Evolutionary conservation across 371 early-diverging fungal species (phyloP).

Genomic region (Syncephalastrum monosporum): DNA sequence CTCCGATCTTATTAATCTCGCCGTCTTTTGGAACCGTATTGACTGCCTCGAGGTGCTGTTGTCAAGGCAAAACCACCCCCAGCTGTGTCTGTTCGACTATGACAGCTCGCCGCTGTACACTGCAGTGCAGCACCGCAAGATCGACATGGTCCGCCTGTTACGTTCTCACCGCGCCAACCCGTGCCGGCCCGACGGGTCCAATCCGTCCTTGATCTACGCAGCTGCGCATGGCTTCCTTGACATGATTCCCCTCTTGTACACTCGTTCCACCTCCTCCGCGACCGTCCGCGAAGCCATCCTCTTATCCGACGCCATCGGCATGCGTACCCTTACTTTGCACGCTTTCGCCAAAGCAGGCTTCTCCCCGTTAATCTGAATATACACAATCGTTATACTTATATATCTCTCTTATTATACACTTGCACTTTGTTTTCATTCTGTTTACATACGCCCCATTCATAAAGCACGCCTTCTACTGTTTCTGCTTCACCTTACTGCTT

Average conservation of each 20-base stretch:
- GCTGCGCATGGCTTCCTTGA: slow-evolving; percentile 44
- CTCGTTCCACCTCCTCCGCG: slow-evolving; percentile 28
- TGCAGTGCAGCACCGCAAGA: slow-evolving; percentile 47
- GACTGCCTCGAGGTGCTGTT: slow-evolving; percentile 27
- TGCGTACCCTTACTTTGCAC: too few relatives aligned
- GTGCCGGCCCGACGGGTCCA: slow-evolving; percentile 26
- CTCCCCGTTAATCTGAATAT: too few relatives aligned
- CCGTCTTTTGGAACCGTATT: slow-evolving; percentile 29
- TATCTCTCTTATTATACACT: too few relatives aligned
- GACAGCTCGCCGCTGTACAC: slow-evolving; percentile 18
- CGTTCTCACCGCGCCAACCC: slow-evolving; percentile 24
- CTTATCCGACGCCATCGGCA: slow-evolving; percentile 12
- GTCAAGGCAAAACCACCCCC: slow-evolving; percentile 7
- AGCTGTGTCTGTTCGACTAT: too few relatives aligned
- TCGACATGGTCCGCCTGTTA: slow-evolving; percentile 39
- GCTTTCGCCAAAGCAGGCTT: too few relatives aligned
- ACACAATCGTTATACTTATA: too few relatives aligned
- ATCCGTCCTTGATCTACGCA: slow-evolving; percentile 40
- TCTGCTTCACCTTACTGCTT: too few relatives aligned
- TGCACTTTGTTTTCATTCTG: too few relatives aligned
- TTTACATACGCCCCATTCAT: too few relatives aligned
- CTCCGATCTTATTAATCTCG: slow-evolving; percentile 2
- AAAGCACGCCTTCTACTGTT: too few relatives aligned
- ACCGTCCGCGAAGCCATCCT: slow-evolving; percentile 32
- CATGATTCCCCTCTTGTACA: slow-evolving; percentile 34